phyloP scores from a whole-genome alignment of 2,329 filamentous ascomycete species.

The Arthroderma sp. region DNA sequence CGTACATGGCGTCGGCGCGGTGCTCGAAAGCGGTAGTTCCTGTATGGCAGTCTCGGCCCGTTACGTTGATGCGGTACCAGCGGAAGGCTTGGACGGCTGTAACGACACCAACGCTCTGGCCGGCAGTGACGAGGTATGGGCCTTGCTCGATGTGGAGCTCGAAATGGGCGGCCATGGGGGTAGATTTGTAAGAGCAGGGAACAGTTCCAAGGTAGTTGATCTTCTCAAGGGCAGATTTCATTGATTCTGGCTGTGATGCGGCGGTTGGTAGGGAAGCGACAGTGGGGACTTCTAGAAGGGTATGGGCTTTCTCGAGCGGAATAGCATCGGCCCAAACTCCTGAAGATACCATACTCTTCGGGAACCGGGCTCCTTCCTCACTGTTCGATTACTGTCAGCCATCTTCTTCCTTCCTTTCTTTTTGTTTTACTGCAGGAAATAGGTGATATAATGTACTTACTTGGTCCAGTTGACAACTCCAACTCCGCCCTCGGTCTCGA shows the following conservation, averaged over 20 bases:
- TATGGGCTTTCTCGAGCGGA: conserved; percentile 48
- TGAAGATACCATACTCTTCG: conserved; percentile 59
- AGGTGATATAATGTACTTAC: conserved; percentile 20
- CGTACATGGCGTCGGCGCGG: conserved; percentile 55
- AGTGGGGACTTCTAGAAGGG: conserved; percentile 46
- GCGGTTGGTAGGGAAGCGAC: conserved; percentile 30
- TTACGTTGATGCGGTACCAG: conserved; percentile 57
- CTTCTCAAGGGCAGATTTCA: conserved; percentile 55
- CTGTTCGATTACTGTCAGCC: conserved; percentile 23
- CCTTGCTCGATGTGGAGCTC: conserved; percentile 81
- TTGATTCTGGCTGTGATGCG: conserved; percentile 45
- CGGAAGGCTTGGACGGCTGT: conserved; percentile 61
- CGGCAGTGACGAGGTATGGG: conserved; percentile 53
- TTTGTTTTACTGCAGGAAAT: background rate
- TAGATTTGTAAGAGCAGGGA: conserved; percentile 43
- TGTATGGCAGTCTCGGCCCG: conserved; percentile 57
- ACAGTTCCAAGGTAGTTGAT: conserved; percentile 56
- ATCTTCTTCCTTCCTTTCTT: no score
- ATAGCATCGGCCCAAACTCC: conserved; percentile 66
- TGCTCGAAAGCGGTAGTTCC: conserved; percentile 58
- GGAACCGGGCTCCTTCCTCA: conserved; percentile 71
- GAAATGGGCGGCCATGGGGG: conserved; percentile 63
- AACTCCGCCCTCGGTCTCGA: conserved; percentile 57
- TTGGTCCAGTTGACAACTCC: conserved; percentile 72
- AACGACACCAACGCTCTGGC: conserved; percentile 55